phyloP scores from a whole-genome alignment of 148 eudicot genomes.

The Fagopyrum homotropicum region DNA sequence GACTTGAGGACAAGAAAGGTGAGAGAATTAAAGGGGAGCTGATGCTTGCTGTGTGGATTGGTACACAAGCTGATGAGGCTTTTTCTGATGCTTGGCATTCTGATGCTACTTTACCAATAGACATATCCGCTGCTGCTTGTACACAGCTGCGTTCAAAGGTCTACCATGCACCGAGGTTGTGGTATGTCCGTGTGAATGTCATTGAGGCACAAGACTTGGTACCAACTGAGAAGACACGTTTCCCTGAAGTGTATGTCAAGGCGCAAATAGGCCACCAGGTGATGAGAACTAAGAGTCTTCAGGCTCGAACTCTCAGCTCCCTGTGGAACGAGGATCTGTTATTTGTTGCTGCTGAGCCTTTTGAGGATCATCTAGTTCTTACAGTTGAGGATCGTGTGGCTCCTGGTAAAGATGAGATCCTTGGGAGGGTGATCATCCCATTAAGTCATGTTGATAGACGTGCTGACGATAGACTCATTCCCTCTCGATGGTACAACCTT shows the following conservation, averaged over 20 bases:
- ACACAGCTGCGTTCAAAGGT: conserved; percentile 81
- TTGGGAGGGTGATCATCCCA: conserved; percentile 76
- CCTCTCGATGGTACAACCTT: conserved; percentile 85
- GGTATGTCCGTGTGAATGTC: conserved; percentile 93
- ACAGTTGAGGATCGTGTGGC: conserved; percentile 91
- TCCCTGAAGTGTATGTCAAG: conserved; percentile 90
- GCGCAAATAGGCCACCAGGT: conserved; percentile 90
- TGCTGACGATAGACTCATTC: conserved; percentile 81
- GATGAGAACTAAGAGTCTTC: conserved; percentile 61
- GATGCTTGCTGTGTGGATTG: conserved; percentile 96
- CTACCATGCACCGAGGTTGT: conserved; percentile 80
- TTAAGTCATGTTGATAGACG: conserved; percentile 66
- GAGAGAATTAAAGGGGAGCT: conserved; percentile 79
- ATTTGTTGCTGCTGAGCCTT: conserved; percentile 95
- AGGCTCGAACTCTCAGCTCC: conserved; percentile 66
- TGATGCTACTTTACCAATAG: conserved; percentile 73
- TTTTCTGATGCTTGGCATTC: conserved; percentile 98
- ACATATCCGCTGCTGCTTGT: conserved; percentile 66
- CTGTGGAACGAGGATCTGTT: conserved; percentile 94
- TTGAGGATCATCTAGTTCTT: conserved; percentile 74
- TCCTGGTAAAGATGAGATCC: conserved; percentile 93
- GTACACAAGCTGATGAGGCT: conserved; percentile 95
- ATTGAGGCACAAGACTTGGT: conserved; percentile 95
- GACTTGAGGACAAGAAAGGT: conserved; percentile 77
- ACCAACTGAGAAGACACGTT: conserved; percentile 67